Percentiles rank a stretch among this genome's conserved stretches.
Conservation (phyloP, 1,284 basidiomycete genomes). For the Megacollybia platyphylla region DNA sequence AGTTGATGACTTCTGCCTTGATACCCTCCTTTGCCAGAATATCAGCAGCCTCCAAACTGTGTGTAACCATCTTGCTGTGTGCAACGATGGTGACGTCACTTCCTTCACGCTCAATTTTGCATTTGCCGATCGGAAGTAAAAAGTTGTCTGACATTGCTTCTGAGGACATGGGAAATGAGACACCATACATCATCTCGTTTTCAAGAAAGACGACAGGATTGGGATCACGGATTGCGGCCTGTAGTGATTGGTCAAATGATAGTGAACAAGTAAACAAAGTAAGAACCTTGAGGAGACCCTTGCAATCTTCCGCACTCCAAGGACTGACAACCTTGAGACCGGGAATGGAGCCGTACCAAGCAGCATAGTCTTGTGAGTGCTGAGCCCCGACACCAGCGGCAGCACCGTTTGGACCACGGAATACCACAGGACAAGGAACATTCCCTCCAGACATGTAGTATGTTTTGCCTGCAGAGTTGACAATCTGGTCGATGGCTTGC, state of each 20-base stretch:
- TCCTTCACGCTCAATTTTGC: conserved; percentile 90
- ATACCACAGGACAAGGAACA: conserved; percentile 95
- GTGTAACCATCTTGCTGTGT: conserved; percentile 93
- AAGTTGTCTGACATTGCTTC: conserved; percentile 96
- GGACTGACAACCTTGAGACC: conserved; percentile 97
- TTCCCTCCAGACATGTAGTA: conserved; percentile 99
- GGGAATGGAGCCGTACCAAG: conserved; percentile 94
- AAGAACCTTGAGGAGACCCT: conserved; percentile 87
- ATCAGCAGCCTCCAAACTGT: conserved; percentile 89
- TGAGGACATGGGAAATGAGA: conserved; percentile 89
- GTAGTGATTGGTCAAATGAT: conserved; percentile 1
- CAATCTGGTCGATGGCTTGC: conserved; percentile 99
- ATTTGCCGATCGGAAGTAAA: conserved; percentile 92
- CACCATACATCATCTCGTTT: conserved; percentile 98
- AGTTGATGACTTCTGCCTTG: conserved; percentile 97
- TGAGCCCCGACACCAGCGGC: conserved; percentile 93
- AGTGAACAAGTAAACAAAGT: not conserved
- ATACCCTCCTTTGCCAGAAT: conserved; percentile 90
- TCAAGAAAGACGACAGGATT: conserved; percentile 98
- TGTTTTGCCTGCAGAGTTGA: conserved; percentile 99
- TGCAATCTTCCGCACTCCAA: conserved; percentile 96
- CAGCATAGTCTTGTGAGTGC: conserved; percentile 86
- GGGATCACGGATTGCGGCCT: conserved; percentile 95
- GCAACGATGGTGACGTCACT: conserved; percentile 93
- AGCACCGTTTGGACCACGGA: conserved; percentile 99